These are phyloP conservation scores for Huntiella savannae DNA, from an alignment of 2,329 filamentous ascomycete species.

Conservation along the genomic window DNA sequence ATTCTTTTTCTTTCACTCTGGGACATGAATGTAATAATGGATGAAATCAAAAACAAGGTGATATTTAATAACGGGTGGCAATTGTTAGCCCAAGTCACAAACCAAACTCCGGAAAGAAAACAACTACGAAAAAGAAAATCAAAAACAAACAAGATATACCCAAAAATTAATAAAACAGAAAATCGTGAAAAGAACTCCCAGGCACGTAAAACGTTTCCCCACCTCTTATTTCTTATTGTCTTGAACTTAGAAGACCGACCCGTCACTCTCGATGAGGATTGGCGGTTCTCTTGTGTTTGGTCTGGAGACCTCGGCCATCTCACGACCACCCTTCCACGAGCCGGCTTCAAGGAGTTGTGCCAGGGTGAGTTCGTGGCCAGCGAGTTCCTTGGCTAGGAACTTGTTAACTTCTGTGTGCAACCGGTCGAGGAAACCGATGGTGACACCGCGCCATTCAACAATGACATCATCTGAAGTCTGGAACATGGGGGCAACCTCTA, in stretches of 20 bases:
- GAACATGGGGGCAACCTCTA: conserved; percentile 39
- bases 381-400: conserved; percentile 41
- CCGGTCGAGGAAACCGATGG: conserved; percentile 38
- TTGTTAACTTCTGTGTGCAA: conserved; percentile 38
- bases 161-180: not conserved
- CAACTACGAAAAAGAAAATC: no score
- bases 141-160: no score
- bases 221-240: not conserved
- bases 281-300: conserved; percentile 94
- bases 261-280: conserved; percentile 90
- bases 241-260: conserved; percentile 53
- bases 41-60: not conserved
- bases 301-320: conserved; percentile 85
- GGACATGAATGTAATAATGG: not conserved
- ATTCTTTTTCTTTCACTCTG: not conserved
- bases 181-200: not conserved
- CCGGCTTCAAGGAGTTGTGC: conserved; percentile 88
- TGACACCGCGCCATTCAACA: conserved; percentile 47
- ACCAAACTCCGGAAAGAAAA: not conserved
- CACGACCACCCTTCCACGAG: conserved; percentile 95
- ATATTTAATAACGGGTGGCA: not conserved
- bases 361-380: conserved; percentile 53
- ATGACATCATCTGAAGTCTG: conserved; percentile 40
- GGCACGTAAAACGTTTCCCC: not conserved
- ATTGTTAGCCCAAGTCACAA: not conserved